Evolutionary conservation across 331 rosid genomes (phyloP).

Genomic region (Rosa hybrid): DNA sequence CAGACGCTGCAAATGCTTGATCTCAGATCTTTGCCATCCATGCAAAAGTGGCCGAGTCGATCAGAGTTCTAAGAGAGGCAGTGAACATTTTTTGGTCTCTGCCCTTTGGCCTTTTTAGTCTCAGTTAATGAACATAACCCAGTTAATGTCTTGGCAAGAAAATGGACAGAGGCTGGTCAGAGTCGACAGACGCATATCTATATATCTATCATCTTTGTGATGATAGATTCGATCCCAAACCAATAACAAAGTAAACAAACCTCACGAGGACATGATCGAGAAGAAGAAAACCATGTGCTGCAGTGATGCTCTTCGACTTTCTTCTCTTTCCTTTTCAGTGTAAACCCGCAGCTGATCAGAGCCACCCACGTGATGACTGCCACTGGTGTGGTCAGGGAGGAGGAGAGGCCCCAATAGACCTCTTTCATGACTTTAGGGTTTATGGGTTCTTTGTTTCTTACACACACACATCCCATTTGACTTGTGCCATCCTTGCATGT

Average conservation of each 20-base stretch:
- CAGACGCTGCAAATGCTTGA: neutral
- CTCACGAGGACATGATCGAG: neutral
- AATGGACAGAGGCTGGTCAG: neutral
- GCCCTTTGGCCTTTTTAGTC: neutral
- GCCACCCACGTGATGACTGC: conserved; percentile 13
- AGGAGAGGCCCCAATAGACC: neutral
- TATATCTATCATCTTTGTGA: neutral
- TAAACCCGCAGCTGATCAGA: neutral
- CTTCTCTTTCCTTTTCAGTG: neutral
- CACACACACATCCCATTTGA: neutral
- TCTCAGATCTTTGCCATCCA: conserved; percentile 6
- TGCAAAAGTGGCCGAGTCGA: neutral
- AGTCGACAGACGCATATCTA: neutral
- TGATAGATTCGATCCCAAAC: neutral
- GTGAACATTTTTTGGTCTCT: neutral
- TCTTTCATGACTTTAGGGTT: conserved; percentile 6
- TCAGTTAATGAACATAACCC: neutral
- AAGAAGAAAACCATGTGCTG: conserved; percentile 17
- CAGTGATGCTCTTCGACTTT: conserved; percentile 18
- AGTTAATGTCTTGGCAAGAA: neutral
- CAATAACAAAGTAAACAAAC: neutral
- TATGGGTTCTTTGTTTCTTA: neutral
- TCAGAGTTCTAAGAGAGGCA: neutral
- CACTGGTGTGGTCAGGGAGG: neutral
- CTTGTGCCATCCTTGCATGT: conserved; percentile 16